These are phyloP conservation scores for Cadophora gregata DNA, from an alignment of 2,329 filamentous ascomycete genomes.

Conservation along the genomic window DNA sequence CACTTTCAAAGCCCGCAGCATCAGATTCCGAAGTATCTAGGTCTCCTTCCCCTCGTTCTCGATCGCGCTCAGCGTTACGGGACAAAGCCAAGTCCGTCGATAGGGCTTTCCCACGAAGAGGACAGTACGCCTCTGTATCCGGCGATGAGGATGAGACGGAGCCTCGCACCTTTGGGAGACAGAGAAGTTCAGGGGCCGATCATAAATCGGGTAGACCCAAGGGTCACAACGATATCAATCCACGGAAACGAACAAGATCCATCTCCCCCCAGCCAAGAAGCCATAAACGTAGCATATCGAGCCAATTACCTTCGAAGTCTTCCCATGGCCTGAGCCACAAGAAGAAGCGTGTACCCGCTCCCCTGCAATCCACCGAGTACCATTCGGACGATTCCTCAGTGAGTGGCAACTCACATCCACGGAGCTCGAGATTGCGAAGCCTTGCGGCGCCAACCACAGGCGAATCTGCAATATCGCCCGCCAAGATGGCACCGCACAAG, in stretches of 20 bases:
- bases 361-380: conserved; percentile 66
- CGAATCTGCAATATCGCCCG: conserved; percentile 67
- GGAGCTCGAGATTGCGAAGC: conserved; percentile 62
- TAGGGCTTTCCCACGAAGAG: conserved; percentile 47
- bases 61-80: conserved; percentile 28
- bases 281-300: conserved; percentile 70
- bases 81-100: conserved; percentile 49
- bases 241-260: conserved; percentile 49
- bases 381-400: conserved; percentile 71
- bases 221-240: conserved; percentile 28
- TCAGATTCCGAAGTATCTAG: conserved; percentile 60
- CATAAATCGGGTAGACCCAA: conserved; percentile 37
- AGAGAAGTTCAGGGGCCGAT: conserved; percentile 38
- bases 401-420: conserved; percentile 64
- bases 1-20: conserved; percentile 47
- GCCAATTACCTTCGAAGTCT: conserved; percentile 62
- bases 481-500: conserved; percentile 75
- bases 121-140: conserved; percentile 45
- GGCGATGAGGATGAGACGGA: conserved; percentile 40
- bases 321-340: conserved; percentile 63
- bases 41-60: conserved; percentile 42
- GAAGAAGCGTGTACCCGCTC: conserved; percentile 66
- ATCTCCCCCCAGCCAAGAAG: conserved; percentile 62
- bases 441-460: conserved; percentile 61
- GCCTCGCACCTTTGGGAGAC: conserved; percentile 31